Percentiles rank a stretch among this genome's conserved stretches.
phyloP scores from a whole-genome alignment of 352 stramenopile species.

The Phytopythium mirpurense region DNA sequence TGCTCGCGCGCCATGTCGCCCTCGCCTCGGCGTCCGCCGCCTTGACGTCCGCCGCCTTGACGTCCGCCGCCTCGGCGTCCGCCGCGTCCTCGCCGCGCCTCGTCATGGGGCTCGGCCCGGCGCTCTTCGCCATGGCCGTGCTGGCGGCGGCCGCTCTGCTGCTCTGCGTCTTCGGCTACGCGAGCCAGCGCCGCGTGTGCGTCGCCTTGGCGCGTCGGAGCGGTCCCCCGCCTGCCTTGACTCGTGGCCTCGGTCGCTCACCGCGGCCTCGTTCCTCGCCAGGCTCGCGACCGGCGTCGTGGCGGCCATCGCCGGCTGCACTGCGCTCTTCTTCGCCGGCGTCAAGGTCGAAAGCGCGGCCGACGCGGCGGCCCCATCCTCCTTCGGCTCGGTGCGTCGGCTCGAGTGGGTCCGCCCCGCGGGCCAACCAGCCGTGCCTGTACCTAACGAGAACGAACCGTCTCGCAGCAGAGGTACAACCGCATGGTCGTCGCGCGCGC shows the following conservation, averaged over 20 bases:
- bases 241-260: not conserved
- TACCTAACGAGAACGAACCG: too few relatives aligned
- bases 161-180: slow-evolving; percentile 27
- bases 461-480: slow-evolving; percentile 24
- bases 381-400: too few relatives aligned
- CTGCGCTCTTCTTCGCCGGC: slow-evolving; percentile 30
- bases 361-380: not conserved
- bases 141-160: slow-evolving; percentile 21
- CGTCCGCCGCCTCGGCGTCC: not conserved
- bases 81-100: slow-evolving; percentile 1
- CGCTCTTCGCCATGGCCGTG: slow-evolving; percentile 31
- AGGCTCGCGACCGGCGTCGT: slow-evolving; percentile 23
- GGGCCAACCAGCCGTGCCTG: too few relatives aligned
- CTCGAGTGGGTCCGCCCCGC: too few relatives aligned
- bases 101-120: slow-evolving; percentile 24
- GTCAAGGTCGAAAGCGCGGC: slow-evolving; percentile 20
- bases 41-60: too few relatives aligned
- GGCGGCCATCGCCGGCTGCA: slow-evolving; percentile 18
- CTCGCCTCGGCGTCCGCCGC: not conserved
- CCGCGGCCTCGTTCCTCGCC: not conserved
- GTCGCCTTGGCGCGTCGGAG: not conserved
- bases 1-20: not conserved
- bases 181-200: slow-evolving; percentile 9
- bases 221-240: not conserved
- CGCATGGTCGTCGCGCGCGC: slow-evolving; percentile 26